phyloP scores from a whole-genome alignment of 192 early-diverging fungal species.

The Mortierella antarctica region DNA sequence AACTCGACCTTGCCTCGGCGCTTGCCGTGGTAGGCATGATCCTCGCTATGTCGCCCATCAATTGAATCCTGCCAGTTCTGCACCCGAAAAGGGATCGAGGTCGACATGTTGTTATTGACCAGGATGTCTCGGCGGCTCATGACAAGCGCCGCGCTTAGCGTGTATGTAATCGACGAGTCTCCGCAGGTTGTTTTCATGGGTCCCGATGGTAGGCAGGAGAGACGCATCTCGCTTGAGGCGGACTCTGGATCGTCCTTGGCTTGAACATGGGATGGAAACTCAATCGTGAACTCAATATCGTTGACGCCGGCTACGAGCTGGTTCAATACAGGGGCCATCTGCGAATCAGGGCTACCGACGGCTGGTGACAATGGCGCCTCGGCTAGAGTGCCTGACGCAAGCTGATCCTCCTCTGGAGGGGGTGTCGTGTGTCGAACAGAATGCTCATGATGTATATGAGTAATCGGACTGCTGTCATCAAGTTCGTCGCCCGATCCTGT shows the following conservation, averaged over 20 bases:
- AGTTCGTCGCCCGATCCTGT: neutral
- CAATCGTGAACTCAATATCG: constrained; percentile 42
- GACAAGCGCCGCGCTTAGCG: constrained; percentile 15
- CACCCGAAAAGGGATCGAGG: constrained; percentile 17
- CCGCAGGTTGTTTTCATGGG: constrained; percentile 14
- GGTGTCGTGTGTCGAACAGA: neutral
- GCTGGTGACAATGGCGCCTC: neutral
- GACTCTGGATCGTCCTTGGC: neutral
- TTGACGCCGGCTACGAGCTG: constrained; percentile 29
- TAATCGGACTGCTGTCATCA: constrained; percentile 8
- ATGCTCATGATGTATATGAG: neutral
- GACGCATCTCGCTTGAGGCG: neutral
- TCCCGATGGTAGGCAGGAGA: constrained; percentile 25
- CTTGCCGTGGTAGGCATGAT: constrained; percentile 38
- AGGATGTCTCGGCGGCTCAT: constrained; percentile 35
- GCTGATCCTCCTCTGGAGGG: neutral
- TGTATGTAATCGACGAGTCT: constrained; percentile 23
- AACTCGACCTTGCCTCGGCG: constrained; percentile 32
- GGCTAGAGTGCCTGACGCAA: neutral
- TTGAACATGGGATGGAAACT: constrained; percentile 34
- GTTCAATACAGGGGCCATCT: neutral
- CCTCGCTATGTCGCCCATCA: constrained; percentile 27
- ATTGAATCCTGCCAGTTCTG: constrained; percentile 46
- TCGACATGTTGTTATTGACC: constrained; percentile 41
- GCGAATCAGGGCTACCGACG: neutral